Evolutionary conservation across 2,329 filamentous ascomycete species (phyloP).

Genomic region (Ramichloridium luteum): DNA sequence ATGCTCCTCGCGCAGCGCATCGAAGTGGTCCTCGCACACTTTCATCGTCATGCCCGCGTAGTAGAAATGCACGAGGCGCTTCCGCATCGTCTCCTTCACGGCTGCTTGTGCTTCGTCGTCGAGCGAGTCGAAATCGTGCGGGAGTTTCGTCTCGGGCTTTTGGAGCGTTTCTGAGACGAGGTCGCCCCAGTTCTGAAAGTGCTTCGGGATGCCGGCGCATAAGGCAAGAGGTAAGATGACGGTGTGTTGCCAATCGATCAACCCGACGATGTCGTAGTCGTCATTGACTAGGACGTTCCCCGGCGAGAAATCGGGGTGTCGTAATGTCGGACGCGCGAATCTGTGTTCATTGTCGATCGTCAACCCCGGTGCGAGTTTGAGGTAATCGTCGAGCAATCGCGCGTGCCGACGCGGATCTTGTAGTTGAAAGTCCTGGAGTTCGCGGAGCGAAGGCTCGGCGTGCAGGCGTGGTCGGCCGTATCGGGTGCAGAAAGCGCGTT

Average conservation of each 20-base stretch:
- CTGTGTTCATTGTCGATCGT: not conserved
- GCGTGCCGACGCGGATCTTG: slow-evolving; percentile 19
- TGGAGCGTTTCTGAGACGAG: slow-evolving; percentile 7
- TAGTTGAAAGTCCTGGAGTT: slow-evolving; percentile 18
- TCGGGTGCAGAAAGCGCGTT: slow-evolving; percentile 19
- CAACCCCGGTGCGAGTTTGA: slow-evolving; percentile 15
- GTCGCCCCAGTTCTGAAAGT: slow-evolving; percentile 30
- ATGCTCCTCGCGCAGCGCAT: slow-evolving; percentile 7
- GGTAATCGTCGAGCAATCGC: slow-evolving; percentile 18
- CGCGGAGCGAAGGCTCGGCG: slow-evolving; percentile 16
- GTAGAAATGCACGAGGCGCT: slow-evolving; percentile 11
- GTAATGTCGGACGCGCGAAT: slow-evolving; percentile 16
- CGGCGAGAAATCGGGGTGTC: slow-evolving; percentile 25
- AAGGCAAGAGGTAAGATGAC: slow-evolving; percentile 2
- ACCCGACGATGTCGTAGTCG: slow-evolving; percentile 6
- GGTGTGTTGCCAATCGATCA: slow-evolving; percentile 6
- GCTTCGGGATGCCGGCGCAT: slow-evolving; percentile 24
- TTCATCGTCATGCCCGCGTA: slow-evolving; percentile 6
- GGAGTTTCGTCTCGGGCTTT: slow-evolving; percentile 5
- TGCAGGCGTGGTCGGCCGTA: slow-evolving; percentile 17
- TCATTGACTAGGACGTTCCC: slow-evolving; percentile 24
- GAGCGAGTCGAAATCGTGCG: slow-evolving; percentile 6
- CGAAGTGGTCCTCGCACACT: slow-evolving; percentile 6
- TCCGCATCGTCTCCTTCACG: slow-evolving; percentile 6
- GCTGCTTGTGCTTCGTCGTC: slow-evolving; percentile 3